These are phyloP conservation scores for Suillus americanus DNA, from an alignment of 768 basidiomycete genomes.

Conservation along the genomic window DNA sequence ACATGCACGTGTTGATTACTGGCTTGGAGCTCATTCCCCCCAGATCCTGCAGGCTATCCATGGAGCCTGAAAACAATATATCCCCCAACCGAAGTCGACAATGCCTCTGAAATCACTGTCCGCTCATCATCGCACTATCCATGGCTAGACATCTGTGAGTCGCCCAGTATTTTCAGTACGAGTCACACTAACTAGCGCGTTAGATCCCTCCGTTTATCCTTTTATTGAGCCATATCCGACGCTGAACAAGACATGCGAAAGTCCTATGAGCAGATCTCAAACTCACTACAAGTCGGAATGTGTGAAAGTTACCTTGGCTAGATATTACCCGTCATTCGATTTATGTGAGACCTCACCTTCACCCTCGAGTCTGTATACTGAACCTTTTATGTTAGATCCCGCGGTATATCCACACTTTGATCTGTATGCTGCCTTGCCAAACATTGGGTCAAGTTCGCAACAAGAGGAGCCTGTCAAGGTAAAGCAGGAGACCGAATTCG, in stretches of 20 bases:
- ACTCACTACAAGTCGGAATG: background rate
- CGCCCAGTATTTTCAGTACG: background rate
- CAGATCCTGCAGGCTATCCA: constrained; percentile 28
- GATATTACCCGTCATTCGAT: constrained; percentile 21
- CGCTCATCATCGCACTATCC: constrained; percentile 19
- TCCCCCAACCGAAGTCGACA: constrained; percentile 12
- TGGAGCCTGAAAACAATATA: constrained; percentile 26
- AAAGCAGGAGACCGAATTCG: background rate
- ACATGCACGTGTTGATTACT: background rate
- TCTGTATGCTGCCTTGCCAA: constrained; percentile 14
- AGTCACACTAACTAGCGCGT: background rate
- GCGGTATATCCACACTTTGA: constrained; percentile 39
- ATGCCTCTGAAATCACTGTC: constrained; percentile 1
- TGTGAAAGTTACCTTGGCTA: constrained; percentile 1
- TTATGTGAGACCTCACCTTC: constrained; percentile 18
- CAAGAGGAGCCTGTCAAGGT: background rate
- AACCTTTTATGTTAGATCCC: constrained; percentile 19
- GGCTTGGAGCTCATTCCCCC: constrained; percentile 1
- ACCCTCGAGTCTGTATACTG: background rate
- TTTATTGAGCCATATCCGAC: constrained; percentile 17
- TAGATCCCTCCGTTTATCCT: constrained; percentile 19
- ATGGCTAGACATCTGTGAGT: constrained; percentile 26
- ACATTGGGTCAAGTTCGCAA: background rate
- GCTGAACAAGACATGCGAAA: constrained; percentile 1
- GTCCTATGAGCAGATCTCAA: background rate